phyloP scores from a whole-genome alignment of 345 rosid species.

The Eucalyptus viminalis region DNA sequence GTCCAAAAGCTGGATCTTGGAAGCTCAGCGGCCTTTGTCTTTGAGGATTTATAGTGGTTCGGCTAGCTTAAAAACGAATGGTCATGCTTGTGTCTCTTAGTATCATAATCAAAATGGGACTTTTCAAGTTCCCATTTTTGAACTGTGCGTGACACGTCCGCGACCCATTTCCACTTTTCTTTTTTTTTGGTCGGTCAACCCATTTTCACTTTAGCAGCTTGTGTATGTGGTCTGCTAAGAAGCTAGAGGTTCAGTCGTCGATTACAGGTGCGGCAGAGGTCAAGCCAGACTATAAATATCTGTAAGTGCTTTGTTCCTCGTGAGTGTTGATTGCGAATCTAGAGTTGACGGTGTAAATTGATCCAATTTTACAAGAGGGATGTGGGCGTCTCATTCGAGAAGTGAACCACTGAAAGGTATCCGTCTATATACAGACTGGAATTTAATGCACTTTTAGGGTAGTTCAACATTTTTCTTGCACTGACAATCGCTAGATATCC shows the following conservation, averaged over 20 bases:
- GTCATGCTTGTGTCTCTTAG: not conserved
- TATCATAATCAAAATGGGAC: not conserved
- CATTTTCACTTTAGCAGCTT: not conserved
- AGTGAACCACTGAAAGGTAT: not conserved
- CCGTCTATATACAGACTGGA: not conserved
- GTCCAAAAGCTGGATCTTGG: not conserved
- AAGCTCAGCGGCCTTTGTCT: not conserved
- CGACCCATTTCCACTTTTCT: not conserved
- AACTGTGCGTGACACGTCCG: not conserved
- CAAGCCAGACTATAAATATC: not conserved
- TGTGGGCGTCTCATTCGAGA: not conserved
- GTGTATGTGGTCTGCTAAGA: not conserved
- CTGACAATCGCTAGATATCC: not conserved
- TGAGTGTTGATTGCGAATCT: not conserved
- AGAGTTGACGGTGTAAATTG: not conserved
- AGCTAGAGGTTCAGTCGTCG: not conserved
- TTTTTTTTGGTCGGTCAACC: not conserved
- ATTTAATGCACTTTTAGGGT: not conserved
- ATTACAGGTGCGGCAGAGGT: not conserved
- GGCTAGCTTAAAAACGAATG: not conserved
- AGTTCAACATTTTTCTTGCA: not conserved
- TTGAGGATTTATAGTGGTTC: not conserved
- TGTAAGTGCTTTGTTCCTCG: not conserved
- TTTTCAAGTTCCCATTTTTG: not conserved
- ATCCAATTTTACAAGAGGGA: not conserved